Percentiles rank a stretch among this genome's conserved stretches.
Conservation (phyloP, 257 asterid genomes). For the Solanum gracilifrons region DNA sequence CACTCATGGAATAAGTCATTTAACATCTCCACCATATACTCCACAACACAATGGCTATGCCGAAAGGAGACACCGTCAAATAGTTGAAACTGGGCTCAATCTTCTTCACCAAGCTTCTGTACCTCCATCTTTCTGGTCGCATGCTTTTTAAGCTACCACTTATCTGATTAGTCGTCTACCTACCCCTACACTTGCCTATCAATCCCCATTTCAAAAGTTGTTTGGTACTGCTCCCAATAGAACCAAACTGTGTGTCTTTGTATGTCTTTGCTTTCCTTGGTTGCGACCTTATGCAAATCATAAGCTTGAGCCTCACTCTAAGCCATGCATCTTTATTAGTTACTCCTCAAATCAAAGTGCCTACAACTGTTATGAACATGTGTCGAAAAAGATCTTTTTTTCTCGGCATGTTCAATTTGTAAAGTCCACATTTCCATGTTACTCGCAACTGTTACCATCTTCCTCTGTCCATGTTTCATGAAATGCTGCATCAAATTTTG, state of each 20-base stretch:
- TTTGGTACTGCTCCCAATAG: too few species aligned
- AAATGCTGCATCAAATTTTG: not conserved
- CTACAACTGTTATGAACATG: not conserved
- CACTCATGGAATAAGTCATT: too few species aligned
- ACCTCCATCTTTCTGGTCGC: not conserved
- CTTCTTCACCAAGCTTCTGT: not conserved
- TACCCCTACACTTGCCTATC: not conserved
- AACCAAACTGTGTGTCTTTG: too few species aligned
- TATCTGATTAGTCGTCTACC: slow-evolving; percentile 2
- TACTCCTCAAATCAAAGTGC: not conserved
- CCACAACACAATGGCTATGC: too few species aligned
- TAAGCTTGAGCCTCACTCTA: not conserved
- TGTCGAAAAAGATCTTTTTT: not conserved
- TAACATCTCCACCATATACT: too few species aligned
- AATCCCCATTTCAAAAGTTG: not conserved
- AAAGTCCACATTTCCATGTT: not conserved
- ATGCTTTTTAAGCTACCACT: not conserved
- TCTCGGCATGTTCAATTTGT: not conserved
- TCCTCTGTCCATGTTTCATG: not conserved
- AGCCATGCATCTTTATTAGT: not conserved
- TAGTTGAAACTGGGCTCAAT: too few species aligned
- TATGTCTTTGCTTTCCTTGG: too few species aligned
- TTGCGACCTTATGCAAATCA: not conserved
- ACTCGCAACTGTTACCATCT: too few species aligned
- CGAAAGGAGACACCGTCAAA: too few species aligned